phyloP scores from a whole-genome alignment of 1,139 yeast species.

The Sporopachydermia cereana region DNA sequence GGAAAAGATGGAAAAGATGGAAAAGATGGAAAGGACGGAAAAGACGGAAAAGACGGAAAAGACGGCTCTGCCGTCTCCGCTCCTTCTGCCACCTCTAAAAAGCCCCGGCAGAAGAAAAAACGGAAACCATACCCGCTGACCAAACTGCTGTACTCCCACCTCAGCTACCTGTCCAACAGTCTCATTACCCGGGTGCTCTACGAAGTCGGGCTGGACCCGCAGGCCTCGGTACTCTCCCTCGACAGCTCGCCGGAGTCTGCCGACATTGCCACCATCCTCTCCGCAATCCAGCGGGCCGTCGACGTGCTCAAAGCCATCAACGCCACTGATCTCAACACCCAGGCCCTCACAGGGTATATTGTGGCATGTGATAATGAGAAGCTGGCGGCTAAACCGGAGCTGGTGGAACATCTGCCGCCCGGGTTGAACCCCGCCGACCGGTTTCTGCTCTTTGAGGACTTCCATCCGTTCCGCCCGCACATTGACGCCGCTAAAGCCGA shows the following conservation, averaged over 20 bases:
- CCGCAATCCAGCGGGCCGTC: conserved; percentile 41
- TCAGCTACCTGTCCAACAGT: conserved; percentile 70
- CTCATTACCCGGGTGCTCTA: conserved; percentile 49
- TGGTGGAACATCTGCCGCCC: conserved; percentile 15
- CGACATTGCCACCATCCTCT: conserved; percentile 23
- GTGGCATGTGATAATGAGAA: conserved; percentile 35
- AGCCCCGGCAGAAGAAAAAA: conserved; percentile 18
- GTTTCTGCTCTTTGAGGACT: conserved; percentile 51
- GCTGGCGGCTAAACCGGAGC: conserved; percentile 9
- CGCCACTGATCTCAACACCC: conserved; percentile 9
- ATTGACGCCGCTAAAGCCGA: conserved; percentile 26
- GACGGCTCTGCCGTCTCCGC: neutral
- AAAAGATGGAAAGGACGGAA: no score
- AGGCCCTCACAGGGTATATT: conserved; percentile 47
- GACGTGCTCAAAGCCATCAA: conserved; percentile 20
- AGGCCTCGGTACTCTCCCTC: conserved; percentile 17
- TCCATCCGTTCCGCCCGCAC: conserved; percentile 71
- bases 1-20: no score
- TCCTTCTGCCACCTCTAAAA: neutral
- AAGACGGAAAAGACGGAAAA: no score
- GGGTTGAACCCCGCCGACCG: conserved; percentile 7
- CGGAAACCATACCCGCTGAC: conserved; percentile 51
- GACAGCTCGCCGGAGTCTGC: conserved; percentile 14
- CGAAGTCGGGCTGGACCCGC: conserved; percentile 35
- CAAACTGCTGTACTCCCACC: conserved; percentile 55